Evolutionary conservation across 768 basidiomycete species (phyloP).

Genomic region (Mycena vitilis): DNA sequence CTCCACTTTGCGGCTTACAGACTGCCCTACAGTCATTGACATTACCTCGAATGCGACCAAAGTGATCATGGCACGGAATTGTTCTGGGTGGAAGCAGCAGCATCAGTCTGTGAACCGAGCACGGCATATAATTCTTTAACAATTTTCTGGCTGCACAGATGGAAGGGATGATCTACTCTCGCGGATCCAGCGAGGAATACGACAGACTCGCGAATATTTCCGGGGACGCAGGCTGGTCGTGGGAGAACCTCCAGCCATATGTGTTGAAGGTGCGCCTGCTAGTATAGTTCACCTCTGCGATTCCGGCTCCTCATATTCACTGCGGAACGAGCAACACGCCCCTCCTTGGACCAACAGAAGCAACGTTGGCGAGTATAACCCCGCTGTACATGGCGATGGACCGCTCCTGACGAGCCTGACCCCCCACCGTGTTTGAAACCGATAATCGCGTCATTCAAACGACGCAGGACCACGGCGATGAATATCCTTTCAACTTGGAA

Average conservation of each 20-base stretch:
- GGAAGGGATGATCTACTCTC: slow-evolving; percentile 36
- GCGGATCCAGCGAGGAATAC: slow-evolving; percentile 38
- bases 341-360: slow-evolving; percentile 40
- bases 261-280: slow-evolving; percentile 25
- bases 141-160: slow-evolving; percentile 14
- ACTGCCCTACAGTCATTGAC: too few relatives aligned
- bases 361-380: slow-evolving; percentile 38
- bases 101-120: slow-evolving; percentile 26
- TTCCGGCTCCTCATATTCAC: not conserved
- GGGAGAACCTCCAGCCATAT: slow-evolving; percentile 33
- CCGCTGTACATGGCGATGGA: slow-evolving; percentile 36
- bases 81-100: slow-evolving; percentile 38
- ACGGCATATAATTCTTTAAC: too few relatives aligned
- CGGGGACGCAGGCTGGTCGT: slow-evolving; percentile 40
- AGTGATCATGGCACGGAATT: slow-evolving; percentile 19
- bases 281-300: too few relatives aligned
- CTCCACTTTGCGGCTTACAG: too few relatives aligned
- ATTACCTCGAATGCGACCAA: slow-evolving; percentile 1
- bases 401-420: slow-evolving; percentile 38
- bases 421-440: slow-evolving; percentile 25
- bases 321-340: slow-evolving; percentile 40
- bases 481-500: slow-evolving; percentile 45
- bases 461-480: slow-evolving; percentile 29
- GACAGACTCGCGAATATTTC: slow-evolving; percentile 35
- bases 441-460: slow-evolving; percentile 39